These are phyloP conservation scores for Cladosporium sp. DNA, from an alignment of 2,329 filamentous ascomycete genomes.

Conservation along the genomic window DNA sequence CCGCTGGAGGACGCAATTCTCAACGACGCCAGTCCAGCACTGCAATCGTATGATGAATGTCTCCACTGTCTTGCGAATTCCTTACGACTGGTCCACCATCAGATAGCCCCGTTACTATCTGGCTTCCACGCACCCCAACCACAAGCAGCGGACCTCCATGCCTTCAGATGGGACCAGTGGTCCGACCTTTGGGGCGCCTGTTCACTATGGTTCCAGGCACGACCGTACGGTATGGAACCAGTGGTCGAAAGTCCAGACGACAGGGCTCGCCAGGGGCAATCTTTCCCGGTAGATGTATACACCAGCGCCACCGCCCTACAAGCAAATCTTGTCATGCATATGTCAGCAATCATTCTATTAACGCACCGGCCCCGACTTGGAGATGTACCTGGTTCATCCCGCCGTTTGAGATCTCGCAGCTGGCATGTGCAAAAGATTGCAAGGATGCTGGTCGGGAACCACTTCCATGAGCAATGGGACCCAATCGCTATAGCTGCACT, in stretches of 20 bases:
- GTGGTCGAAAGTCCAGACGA: background rate
- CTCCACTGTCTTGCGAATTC: background rate
- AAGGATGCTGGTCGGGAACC: constrained; percentile 3
- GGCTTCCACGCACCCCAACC: background rate
- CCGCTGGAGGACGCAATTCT: background rate
- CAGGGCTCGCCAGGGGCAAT: background rate
- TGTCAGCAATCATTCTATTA: background rate
- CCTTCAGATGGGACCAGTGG: background rate
- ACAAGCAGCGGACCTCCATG: background rate
- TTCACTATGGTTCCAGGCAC: background rate
- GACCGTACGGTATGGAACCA: background rate
- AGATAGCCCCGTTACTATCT: background rate
- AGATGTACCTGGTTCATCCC: background rate
- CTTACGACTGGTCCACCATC: background rate
- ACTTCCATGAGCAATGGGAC: constrained; percentile 1
- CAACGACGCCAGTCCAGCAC: background rate
- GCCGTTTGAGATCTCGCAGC: background rate
- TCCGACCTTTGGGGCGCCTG: background rate
- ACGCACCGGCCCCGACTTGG: background rate
- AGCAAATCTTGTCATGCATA: constrained; percentile 9
- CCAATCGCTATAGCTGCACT: constrained; percentile 2
- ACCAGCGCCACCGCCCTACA: constrained; percentile 8
- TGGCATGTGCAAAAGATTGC: constrained; percentile 6
- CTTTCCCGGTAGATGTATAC: background rate
- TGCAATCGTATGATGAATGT: constrained; percentile 4